phyloP scores from a whole-genome alignment of 225 moss, liverwort and hornwort genomes.

The Rhytidiadelphus loreus region DNA sequence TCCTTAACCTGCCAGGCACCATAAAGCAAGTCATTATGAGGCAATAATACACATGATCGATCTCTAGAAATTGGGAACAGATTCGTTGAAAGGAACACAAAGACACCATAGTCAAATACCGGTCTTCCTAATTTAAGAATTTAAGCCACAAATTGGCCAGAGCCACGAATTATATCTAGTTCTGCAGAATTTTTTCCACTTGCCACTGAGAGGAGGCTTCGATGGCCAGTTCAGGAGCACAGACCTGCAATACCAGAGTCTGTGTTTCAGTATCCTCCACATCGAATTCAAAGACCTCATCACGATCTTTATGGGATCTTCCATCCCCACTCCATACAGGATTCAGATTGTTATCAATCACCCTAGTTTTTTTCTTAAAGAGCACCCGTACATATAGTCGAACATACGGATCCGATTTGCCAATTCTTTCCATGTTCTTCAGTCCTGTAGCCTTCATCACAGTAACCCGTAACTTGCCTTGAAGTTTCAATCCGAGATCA shows the following conservation, averaged over 20 bases:
- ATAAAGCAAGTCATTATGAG: neutral
- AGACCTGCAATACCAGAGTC: slow-evolving; percentile 57
- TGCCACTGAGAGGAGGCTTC: neutral
- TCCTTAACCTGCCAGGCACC: slow-evolving; percentile 60
- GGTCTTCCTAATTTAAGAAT: neutral
- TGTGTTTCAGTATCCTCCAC: slow-evolving; percentile 96
- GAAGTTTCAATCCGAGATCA: slow-evolving; percentile 70
- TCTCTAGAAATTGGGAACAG: neutral
- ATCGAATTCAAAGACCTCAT: slow-evolving; percentile 58
- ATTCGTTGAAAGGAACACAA: slow-evolving; percentile 3
- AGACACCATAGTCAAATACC: neutral
- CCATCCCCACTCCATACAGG: slow-evolving; percentile 48
- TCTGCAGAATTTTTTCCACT: neutral
- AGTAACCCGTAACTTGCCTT: slow-evolving; percentile 64
- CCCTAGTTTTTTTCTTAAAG: slow-evolving; percentile 58
- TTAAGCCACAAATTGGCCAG: neutral
- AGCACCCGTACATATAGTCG: slow-evolving; percentile 59
- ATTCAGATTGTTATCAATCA: slow-evolving; percentile 60
- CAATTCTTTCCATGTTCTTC: slow-evolving; percentile 77
- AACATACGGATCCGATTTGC: slow-evolving; percentile 94
- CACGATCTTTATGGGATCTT: neutral
- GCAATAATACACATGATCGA: neutral
- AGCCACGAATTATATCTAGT: neutral
- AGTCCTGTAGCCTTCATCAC: slow-evolving; percentile 58
- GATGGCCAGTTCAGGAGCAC: neutral